These are phyloP conservation scores for Lobulomyces angularis DNA, from an alignment of 192 early-diverging fungal genomes.

Conservation along the genomic window DNA sequence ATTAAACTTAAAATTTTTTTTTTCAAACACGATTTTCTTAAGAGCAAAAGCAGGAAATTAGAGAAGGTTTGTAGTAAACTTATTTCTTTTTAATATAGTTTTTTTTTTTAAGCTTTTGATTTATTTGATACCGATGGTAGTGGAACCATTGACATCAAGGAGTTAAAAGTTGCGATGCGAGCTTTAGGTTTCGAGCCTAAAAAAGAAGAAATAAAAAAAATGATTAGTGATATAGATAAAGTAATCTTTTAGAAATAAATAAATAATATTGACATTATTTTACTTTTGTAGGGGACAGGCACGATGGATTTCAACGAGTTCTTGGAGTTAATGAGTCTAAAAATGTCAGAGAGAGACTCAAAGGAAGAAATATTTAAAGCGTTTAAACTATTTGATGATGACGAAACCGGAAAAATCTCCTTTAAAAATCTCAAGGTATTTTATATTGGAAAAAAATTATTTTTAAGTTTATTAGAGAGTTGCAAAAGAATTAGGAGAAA, in stretches of 20 bases:
- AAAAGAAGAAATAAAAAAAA: constrained; percentile 32
- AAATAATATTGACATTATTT: neutral
- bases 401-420: constrained; percentile 54
- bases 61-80: no score
- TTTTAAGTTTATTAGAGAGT: no score
- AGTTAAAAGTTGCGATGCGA: constrained; percentile 57
- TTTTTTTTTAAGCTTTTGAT: constrained; percentile 62
- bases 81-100: neutral
- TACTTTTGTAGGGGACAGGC: constrained; percentile 17
- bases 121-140: constrained; percentile 55
- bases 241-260: no score
- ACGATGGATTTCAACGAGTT: constrained; percentile 33
- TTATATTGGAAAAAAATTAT: no score
- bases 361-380: constrained; percentile 60
- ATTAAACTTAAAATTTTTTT: no score
- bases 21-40: no score
- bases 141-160: constrained; percentile 50
- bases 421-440: constrained; percentile 68
- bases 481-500: constrained; percentile 58
- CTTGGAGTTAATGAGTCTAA: constrained; percentile 36
- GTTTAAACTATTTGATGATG: constrained; percentile 72
- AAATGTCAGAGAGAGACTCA: constrained; percentile 60
- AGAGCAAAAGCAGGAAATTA: constrained; percentile 57
- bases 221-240: constrained; percentile 21
- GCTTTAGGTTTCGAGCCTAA: constrained; percentile 38